Base-by-base conservation (phyloP, 2,329 filamentous ascomycete species). In the Sporothrix globosa region DNA sequence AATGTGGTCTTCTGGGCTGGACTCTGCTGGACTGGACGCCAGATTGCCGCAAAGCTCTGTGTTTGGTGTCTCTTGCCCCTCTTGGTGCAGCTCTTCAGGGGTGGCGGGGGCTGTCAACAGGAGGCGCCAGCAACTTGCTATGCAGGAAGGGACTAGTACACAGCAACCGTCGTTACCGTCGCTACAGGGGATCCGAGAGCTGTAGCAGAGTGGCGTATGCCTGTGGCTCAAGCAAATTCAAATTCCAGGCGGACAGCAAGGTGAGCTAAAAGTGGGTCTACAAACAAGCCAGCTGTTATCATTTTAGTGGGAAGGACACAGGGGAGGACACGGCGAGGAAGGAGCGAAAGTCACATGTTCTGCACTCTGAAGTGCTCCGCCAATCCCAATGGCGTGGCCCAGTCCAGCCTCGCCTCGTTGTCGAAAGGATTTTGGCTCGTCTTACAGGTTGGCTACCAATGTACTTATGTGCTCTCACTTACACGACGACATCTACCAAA, bases 241-340 rank as follows among this genome's bases (percentile, higher is more conserved):
- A 65, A 52, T 65, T 30, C 53, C 50, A 46, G 58, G 21, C 21
- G 39, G 58, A 46, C 58, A 63, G 39, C 58, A 61, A 61, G 58
- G 39, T 46, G 39, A 44, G 69, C n/a, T 41, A 30, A 14, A 54
- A 56, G 68, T 68, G 68, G 65, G 68, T 60, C 71, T 9, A 13
- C 24, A 54, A 72, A 68, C 68, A 72, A 72, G 71, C 71, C 71
- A 72, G 56, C 66, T 72, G 71, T 72, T 72, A 70, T 68, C 68
- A 72, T 67, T 67, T 69, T 41, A 46, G 39, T 46, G n/a, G 44
- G 58, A 34, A 34, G 1, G 34, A 34, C 34, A 34, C 34, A 34
- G 34, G 21, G 34, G 34, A 34, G 34, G 34, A 34, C 3, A 34
- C 34, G 34, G 21, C 27, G 17, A 34, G n/a, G 61, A 46, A 10